Evolutionary conservation across 2,329 filamentous ascomycete genomes (phyloP).

Genomic region (Fusarium stilboides): DNA sequence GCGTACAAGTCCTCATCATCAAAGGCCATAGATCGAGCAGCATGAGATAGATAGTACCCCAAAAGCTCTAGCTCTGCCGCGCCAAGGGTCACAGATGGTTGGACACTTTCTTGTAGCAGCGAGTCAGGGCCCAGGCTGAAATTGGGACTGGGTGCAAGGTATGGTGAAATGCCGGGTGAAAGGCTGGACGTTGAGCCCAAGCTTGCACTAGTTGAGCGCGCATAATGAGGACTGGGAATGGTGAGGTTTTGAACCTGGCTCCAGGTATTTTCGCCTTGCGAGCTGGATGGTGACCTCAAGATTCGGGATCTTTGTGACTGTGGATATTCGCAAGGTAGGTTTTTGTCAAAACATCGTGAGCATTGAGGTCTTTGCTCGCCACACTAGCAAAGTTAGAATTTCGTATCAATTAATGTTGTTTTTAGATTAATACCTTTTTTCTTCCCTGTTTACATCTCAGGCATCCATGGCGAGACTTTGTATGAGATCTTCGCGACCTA

Average conservation of each 20-base stretch:
- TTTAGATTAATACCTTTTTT: constrained; percentile 27
- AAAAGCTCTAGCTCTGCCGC: constrained; percentile 56
- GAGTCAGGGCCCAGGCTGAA: not conserved
- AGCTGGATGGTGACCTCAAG: not conserved
- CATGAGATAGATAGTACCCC: constrained; percentile 60
- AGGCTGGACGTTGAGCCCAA: constrained; percentile 4
- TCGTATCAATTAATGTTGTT: rapidly evolving
- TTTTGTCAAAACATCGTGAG: constrained; percentile 31
- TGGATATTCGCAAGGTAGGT: constrained; percentile 36
- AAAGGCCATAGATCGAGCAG: constrained; percentile 55
- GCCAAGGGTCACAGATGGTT: constrained; percentile 22
- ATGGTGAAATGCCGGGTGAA: constrained; percentile 11
- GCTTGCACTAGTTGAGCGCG: not conserved
- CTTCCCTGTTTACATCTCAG: constrained; percentile 42
- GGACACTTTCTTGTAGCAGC: not conserved
- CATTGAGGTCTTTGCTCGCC: constrained; percentile 38
- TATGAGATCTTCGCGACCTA: constrained; percentile 40
- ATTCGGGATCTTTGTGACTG: not conserved
- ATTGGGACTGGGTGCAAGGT: constrained; percentile 10
- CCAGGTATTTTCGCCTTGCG: not conserved
- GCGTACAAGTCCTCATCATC: constrained; percentile 58
- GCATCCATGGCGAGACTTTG: constrained; percentile 46
- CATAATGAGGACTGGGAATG: not conserved
- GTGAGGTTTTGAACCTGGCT: constrained; percentile 6
- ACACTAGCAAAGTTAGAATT: constrained; percentile 22